phyloP scores from a whole-genome alignment of 495 filamentous ascomycete genomes.

The Friedmanniomyces endolithicus region DNA sequence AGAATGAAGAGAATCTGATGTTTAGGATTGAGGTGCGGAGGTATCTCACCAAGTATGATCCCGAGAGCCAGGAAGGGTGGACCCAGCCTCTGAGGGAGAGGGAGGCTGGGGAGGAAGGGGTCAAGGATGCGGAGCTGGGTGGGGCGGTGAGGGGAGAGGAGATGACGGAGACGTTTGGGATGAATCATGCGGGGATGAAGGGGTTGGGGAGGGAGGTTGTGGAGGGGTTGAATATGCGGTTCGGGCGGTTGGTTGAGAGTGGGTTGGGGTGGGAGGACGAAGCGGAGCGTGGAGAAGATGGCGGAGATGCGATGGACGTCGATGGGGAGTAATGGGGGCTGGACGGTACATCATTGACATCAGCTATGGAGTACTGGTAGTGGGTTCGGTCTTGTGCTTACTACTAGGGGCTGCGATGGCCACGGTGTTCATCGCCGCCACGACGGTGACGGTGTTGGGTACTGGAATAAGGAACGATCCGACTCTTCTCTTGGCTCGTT shows the following conservation, averaged over 20 bases:
- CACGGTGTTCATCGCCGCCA: background rate
- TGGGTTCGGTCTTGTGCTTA: too few relatives aligned
- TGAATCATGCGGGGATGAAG: constrained; percentile 67
- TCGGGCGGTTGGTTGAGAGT: constrained; percentile 1
- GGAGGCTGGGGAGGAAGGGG: constrained; percentile 11
- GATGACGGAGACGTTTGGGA: constrained; percentile 59
- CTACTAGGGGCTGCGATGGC: too few relatives aligned
- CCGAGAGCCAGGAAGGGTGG: constrained; percentile 43
- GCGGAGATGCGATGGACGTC: constrained; percentile 14
- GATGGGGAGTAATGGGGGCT: background rate
- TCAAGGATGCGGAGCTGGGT: constrained; percentile 35
- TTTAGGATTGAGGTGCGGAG: constrained; percentile 70
- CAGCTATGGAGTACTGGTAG: too few relatives aligned
- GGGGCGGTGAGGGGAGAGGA: constrained; percentile 40
- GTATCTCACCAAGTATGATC: constrained; percentile 68
- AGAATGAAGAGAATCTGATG: constrained; percentile 57
- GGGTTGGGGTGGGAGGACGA: background rate
- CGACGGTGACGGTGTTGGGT: too few relatives aligned
- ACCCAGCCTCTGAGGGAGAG: constrained; percentile 8
- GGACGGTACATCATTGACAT: too few relatives aligned
- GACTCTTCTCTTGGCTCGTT: too few relatives aligned
- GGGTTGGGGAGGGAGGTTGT: constrained; percentile 58
- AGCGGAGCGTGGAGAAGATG: background rate
- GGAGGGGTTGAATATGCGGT: constrained; percentile 52
- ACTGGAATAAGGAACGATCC: too few relatives aligned